These are phyloP conservation scores for Dissophora globulifera DNA, from an alignment of 192 early-diverging fungal species.

Conservation along the genomic window DNA sequence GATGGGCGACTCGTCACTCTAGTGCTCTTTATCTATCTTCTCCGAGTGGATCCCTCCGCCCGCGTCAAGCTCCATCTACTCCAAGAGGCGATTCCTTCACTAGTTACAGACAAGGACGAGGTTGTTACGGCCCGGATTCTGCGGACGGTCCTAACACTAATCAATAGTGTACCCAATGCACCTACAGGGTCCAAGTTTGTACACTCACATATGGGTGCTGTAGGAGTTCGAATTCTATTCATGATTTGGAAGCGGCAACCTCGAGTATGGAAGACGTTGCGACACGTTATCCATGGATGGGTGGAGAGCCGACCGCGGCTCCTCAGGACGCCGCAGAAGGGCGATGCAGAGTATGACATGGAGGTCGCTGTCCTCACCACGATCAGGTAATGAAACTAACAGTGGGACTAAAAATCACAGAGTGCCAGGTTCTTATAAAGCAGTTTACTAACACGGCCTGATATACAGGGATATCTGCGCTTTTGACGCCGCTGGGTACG, in stretches of 20 bases:
- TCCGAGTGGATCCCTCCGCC: constrained; percentile 48
- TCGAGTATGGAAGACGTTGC: constrained; percentile 64
- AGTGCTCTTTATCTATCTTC: constrained; percentile 57
- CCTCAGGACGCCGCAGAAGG: constrained; percentile 29
- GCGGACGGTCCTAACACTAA: constrained; percentile 54
- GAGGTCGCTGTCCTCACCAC: constrained; percentile 63
- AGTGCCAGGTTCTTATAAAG: too few relatives aligned
- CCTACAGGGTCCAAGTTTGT: constrained; percentile 26
- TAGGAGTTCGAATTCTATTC: constrained; percentile 60
- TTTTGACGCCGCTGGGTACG: constrained; percentile 52
- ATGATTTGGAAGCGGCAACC: constrained; percentile 59
- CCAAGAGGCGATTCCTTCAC: constrained; percentile 54
- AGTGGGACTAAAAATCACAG: not conserved
- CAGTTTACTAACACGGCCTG: too few relatives aligned
- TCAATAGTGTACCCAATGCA: constrained; percentile 49
- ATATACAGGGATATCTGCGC: constrained; percentile 59
- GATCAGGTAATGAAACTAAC: constrained; percentile 42
- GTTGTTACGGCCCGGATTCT: constrained; percentile 61
- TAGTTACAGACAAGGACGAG: constrained; percentile 59
- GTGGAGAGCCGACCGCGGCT: constrained; percentile 47
- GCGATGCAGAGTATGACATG: constrained; percentile 53
- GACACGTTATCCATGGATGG: constrained; percentile 62
- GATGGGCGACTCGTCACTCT: constrained; percentile 56
- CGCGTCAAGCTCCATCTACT: constrained; percentile 55
- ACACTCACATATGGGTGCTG: constrained; percentile 51